These are phyloP conservation scores for Pythium volutum DNA, from an alignment of 352 stramenopile genomes.

Conservation along the genomic window DNA sequence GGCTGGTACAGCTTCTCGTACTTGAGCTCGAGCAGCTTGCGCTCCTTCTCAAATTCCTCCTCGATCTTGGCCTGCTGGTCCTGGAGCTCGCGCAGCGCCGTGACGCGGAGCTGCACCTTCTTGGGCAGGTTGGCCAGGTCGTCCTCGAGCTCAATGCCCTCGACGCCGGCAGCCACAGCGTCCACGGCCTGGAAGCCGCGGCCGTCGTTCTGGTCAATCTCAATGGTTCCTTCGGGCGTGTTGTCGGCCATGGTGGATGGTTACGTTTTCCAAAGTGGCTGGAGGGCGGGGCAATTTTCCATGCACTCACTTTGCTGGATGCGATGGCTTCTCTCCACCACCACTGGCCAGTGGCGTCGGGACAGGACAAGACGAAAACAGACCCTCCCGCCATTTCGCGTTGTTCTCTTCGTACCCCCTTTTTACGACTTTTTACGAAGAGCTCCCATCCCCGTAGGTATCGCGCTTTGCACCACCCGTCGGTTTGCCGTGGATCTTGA, in stretches of 20 bases:
- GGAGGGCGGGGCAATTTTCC: background rate
- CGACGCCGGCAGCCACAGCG: conserved; percentile 35
- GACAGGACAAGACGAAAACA: background rate
- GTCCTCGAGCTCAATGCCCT: conserved; percentile 44
- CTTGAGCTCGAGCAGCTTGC: conserved; percentile 79
- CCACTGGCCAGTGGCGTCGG: background rate
- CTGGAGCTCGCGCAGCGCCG: conserved; percentile 66
- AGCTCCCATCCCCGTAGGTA: conserved; percentile 13
- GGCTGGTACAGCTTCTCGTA: conserved; percentile 88
- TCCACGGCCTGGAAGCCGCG: conserved; percentile 63
- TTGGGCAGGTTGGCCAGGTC: conserved; percentile 59
- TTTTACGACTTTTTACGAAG: conserved; percentile 17
- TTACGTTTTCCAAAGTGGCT: conserved; percentile 19
- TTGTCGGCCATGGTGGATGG: conserved; percentile 25
- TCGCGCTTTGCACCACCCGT: conserved; percentile 18
- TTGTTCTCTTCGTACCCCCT: background rate
- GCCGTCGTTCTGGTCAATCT: conserved; percentile 61
- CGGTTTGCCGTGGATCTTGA: background rate
- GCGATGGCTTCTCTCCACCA: conserved; percentile 19
- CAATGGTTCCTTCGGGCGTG: conserved; percentile 43
- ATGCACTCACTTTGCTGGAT: background rate
- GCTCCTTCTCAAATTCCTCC: conserved; percentile 85
- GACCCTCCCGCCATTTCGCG: background rate
- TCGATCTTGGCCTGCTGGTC: conserved; percentile 74
- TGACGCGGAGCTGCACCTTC: conserved; percentile 71